Percentiles rank a stretch among this genome's conserved stretches.
Evolutionary conservation across 2,329 filamentous ascomycete genomes (phyloP).

Genomic region (Ophiosphaerella narmari): DNA sequence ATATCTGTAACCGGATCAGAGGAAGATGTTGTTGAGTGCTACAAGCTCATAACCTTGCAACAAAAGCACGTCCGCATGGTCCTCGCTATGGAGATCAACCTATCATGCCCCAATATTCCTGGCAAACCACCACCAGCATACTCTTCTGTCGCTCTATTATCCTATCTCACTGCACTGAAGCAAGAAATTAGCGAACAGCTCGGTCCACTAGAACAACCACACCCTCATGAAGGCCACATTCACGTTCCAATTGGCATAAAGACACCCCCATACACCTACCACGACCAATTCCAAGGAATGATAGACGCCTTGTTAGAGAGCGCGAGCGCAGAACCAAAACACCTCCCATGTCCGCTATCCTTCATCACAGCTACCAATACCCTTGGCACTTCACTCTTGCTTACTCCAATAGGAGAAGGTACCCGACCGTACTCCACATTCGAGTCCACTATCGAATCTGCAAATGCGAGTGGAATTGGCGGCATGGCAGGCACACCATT

Average conservation of each 20-base stretch:
- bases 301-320: constrained; percentile 55
- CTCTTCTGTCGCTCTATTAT: constrained; percentile 53
- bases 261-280: constrained; percentile 75
- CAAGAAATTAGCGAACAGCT: constrained; percentile 28
- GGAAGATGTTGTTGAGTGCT: constrained; percentile 62
- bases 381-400: constrained; percentile 69
- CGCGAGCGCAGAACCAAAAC: constrained; percentile 21
- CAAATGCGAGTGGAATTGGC: constrained; percentile 63
- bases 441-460: constrained; percentile 54
- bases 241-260: constrained; percentile 67
- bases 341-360: constrained; percentile 52
- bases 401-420: constrained; percentile 41
- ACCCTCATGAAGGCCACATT: constrained; percentile 23
- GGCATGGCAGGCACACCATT: constrained; percentile 74
- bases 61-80: constrained; percentile 48
- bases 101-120: constrained; percentile 78
- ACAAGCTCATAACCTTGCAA: constrained; percentile 52
- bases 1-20: constrained; percentile 72
- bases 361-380: constrained; percentile 80
- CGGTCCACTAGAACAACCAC: constrained; percentile 6
- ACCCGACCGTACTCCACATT: constrained; percentile 16
- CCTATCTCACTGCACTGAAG: constrained; percentile 60
- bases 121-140: constrained; percentile 73
- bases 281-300: constrained; percentile 65
- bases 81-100: constrained; percentile 75